Percentiles rank a stretch among this genome's conserved stretches.
phyloP scores from a whole-genome alignment of 305 asterid genomes.

The Fraxinus nigra region DNA sequence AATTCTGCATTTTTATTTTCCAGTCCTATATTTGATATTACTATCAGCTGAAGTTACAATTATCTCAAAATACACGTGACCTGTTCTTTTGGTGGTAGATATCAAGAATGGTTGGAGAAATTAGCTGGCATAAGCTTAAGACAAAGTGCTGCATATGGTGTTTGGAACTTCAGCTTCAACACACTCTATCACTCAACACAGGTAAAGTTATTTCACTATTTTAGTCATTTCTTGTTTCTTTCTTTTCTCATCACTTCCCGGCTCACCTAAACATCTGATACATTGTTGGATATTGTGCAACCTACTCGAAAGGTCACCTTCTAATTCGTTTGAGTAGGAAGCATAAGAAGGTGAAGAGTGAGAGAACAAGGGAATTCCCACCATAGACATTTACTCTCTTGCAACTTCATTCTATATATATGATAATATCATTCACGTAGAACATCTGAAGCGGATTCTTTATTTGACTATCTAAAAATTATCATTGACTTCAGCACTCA shows the following conservation, averaged over 20 bases:
- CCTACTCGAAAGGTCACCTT: neutral
- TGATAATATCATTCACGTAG: slow-evolving; percentile 1
- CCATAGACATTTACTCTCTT: neutral
- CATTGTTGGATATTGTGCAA: neutral
- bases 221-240: neutral
- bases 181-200: slow-evolving; percentile 86
- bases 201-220: slow-evolving; percentile 44
- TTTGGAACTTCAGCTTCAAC: slow-evolving; percentile 91
- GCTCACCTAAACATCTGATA: neutral
- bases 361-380: neutral
- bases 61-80: neutral
- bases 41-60: slow-evolving; percentile 18
- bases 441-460: slow-evolving; percentile 9
- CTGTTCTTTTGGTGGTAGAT: slow-evolving; percentile 42
- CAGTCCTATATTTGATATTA: slow-evolving; percentile 3
- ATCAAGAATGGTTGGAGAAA: slow-evolving; percentile 69
- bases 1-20: slow-evolving; percentile 7
- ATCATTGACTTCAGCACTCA: slow-evolving; percentile 15
- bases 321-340: neutral
- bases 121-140: slow-evolving; percentile 79
- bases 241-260: neutral
- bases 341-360: neutral
- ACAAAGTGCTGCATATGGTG: slow-evolving; percentile 96
- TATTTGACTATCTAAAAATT: neutral
- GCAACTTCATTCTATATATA: neutral